These are phyloP conservation scores for Nephelium lappaceum DNA, from an alignment of 345 rosid genomes.

Conservation along the genomic window DNA sequence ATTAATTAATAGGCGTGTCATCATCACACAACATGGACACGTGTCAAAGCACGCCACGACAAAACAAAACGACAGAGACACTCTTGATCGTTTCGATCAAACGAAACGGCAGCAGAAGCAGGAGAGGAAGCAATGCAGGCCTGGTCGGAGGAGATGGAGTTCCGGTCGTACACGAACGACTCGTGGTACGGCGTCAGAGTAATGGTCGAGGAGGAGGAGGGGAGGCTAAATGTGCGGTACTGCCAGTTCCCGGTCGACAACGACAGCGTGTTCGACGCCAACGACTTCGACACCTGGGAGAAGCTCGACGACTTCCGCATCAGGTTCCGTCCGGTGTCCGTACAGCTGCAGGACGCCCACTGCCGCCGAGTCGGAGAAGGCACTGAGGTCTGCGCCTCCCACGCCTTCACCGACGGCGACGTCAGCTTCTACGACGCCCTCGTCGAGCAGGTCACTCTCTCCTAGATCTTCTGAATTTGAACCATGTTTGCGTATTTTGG, in stretches of 20 bases:
- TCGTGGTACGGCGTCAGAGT: conserved; percentile 48
- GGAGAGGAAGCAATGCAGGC: too few species aligned
- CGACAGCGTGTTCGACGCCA: conserved; percentile 25
- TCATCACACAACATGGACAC: too few species aligned
- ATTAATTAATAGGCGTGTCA: too few species aligned
- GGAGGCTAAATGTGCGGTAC: conserved; percentile 31
- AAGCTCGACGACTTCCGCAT: conserved; percentile 28
- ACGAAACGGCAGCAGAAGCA: too few species aligned
- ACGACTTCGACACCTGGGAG: conserved; percentile 13
- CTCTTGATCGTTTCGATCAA: too few species aligned
- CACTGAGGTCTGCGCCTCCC: conserved; percentile 41
- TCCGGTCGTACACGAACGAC: conserved; percentile 30
- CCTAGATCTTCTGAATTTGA: too few species aligned
- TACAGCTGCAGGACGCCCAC: conserved; percentile 50
- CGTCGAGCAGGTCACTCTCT: conserved; percentile 34
- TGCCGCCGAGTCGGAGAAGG: conserved; percentile 33
- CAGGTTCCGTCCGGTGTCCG: conserved; percentile 43
- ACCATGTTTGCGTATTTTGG: too few species aligned
- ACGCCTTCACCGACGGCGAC: conserved; percentile 24
- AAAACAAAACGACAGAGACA: too few species aligned
- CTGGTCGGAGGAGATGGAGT: conserved; percentile 28
- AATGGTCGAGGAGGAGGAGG: neutral
- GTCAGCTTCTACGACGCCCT: conserved; percentile 49
- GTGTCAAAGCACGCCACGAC: too few species aligned
- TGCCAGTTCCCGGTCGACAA: conserved; percentile 19